Percentiles rank a stretch among this genome's conserved stretches.
These are phyloP conservation scores for Glycine latifolia DNA, from an alignment of 306 rosid genomes.

Conservation along the genomic window DNA sequence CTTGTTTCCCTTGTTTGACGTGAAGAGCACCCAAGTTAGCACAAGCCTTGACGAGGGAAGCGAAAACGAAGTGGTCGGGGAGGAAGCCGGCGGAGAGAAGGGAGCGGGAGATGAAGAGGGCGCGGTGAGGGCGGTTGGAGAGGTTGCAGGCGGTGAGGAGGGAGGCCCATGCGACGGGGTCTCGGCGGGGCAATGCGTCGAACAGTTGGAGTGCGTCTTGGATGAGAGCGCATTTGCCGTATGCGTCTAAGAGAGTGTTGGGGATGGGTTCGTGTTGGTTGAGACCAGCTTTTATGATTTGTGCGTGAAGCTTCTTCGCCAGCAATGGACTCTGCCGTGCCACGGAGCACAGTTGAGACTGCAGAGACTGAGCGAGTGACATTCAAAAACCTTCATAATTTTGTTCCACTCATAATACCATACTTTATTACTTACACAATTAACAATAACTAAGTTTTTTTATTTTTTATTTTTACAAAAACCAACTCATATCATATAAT, in stretches of 20 bases:
- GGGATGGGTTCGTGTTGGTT: constrained; percentile 56
- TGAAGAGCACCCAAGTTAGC: constrained; percentile 56
- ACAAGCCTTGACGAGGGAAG: constrained; percentile 75
- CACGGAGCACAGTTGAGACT: constrained; percentile 68
- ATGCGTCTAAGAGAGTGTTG: constrained; percentile 66
- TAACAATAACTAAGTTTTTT: no score
- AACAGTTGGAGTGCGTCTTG: constrained; percentile 68
- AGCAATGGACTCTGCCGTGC: constrained; percentile 47
- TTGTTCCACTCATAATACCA: background rate
- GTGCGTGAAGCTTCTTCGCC: constrained; percentile 64
- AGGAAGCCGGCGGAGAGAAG: constrained; percentile 53
- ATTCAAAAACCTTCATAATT: background rate
- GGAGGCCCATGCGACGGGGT: constrained; percentile 81
- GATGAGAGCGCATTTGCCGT: constrained; percentile 69
- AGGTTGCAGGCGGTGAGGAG: constrained; percentile 80
- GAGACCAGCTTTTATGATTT: constrained; percentile 66
- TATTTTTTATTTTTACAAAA: no score
- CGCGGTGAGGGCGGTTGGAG: constrained; percentile 57
- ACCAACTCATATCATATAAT: no score
- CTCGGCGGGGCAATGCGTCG: constrained; percentile 67
- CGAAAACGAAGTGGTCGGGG: constrained; percentile 85
- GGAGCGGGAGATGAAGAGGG: constrained; percentile 57
- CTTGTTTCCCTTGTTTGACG: constrained; percentile 65
- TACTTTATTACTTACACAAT: no score
- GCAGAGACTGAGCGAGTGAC: constrained; percentile 8